Conservation (phyloP, 129 eudicot species). For the sunflower (Helianthus annuus) region DNA sequence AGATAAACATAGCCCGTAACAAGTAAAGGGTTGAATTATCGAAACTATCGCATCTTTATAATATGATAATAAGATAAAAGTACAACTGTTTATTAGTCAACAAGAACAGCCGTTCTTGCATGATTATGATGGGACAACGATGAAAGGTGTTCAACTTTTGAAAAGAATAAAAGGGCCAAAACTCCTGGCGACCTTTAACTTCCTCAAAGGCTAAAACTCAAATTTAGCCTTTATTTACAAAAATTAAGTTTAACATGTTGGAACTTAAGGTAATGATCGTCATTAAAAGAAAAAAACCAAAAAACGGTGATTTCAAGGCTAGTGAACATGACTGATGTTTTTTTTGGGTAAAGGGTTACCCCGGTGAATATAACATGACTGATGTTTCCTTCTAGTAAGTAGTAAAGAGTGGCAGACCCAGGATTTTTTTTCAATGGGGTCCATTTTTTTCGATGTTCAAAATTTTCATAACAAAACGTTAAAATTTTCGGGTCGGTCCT, state of each 20-base stretch:
- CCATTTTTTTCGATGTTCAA: no score
- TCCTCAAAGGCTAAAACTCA: background rate
- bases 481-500: no score
- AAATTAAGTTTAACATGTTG: background rate
- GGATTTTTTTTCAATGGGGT: no score
- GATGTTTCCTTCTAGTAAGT: background rate
- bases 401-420: no score
- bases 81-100: background rate
- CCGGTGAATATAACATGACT: no score
- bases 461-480: no score
- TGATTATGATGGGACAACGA: background rate
- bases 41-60: background rate
- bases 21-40: background rate
- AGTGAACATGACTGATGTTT: background rate
- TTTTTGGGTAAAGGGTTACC: no score
- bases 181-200: background rate
- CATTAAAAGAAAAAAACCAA: background rate
- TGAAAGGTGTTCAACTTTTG: background rate
- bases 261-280: background rate
- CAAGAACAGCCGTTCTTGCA: background rate
- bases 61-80: background rate
- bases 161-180: background rate
- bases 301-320: background rate
- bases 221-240: background rate
- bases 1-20: background rate